These are phyloP conservation scores for Starmerella powellii DNA, from an alignment of 805 yeast genomes.

Conservation along the genomic window DNA sequence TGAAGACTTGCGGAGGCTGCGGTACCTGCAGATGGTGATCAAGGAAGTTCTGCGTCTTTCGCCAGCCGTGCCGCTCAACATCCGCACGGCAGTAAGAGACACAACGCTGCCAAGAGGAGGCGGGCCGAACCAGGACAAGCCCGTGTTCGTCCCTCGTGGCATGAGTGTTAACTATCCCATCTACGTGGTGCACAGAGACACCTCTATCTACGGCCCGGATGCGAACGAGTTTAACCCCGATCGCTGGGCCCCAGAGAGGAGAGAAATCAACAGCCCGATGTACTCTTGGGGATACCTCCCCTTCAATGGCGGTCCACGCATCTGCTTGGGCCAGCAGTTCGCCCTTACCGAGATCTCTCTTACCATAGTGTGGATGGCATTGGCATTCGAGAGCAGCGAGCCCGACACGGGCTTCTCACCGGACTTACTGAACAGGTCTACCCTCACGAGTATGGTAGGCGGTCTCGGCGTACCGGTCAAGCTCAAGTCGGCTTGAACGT, in stretches of 20 bases:
- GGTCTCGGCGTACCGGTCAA: slow-evolving; percentile 3
- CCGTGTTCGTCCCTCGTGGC: slow-evolving; percentile 34
- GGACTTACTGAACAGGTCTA: background rate
- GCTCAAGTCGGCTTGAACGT: background rate
- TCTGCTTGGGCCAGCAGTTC: slow-evolving; percentile 41
- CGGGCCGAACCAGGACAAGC: slow-evolving; percentile 30
- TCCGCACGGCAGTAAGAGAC: slow-evolving; percentile 33
- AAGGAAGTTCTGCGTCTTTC: slow-evolving; percentile 38
- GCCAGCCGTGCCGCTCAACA: slow-evolving; percentile 38
- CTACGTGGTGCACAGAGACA: slow-evolving; percentile 34
- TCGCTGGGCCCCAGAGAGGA: slow-evolving; percentile 32
- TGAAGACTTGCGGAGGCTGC: slow-evolving; percentile 35
- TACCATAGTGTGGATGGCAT: slow-evolving; percentile 32
- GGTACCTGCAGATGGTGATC: slow-evolving; percentile 34
- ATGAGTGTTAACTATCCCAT: slow-evolving; percentile 30
- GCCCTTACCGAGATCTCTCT: slow-evolving; percentile 39
- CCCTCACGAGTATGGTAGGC: slow-evolving; percentile 2
- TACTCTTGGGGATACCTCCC: slow-evolving; percentile 38
- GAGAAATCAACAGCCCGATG: slow-evolving; percentile 20
- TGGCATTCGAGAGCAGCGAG: slow-evolving; percentile 22
- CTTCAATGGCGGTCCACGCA: slow-evolving; percentile 41
- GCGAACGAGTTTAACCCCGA: slow-evolving; percentile 35
- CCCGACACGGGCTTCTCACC: slow-evolving; percentile 5
- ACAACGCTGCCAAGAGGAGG: slow-evolving; percentile 43
- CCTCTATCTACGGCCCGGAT: slow-evolving; percentile 33